These are phyloP conservation scores for Fraxinus excelsior DNA, from an alignment of 257 asterid genomes.

Conservation along the genomic window DNA sequence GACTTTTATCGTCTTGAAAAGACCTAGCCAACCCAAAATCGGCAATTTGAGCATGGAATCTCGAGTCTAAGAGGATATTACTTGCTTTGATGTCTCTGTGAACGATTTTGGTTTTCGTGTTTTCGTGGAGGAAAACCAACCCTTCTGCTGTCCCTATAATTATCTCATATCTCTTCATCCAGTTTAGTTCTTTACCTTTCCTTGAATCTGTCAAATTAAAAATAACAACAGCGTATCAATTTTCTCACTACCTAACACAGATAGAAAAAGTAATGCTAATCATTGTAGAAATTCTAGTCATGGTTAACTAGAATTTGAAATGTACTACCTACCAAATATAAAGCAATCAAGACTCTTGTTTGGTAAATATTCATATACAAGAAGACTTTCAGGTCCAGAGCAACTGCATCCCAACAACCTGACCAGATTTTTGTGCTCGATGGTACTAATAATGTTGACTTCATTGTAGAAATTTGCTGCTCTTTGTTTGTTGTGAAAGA, in stretches of 20 bases:
- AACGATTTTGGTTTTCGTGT: slow-evolving; percentile 61
- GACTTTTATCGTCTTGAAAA: slow-evolving; percentile 72
- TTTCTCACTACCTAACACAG: background rate
- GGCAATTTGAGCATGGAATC: slow-evolving; percentile 69
- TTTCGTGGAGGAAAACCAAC: slow-evolving; percentile 75
- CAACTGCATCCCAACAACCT: slow-evolving; percentile 89
- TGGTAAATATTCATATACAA: slow-evolving; percentile 71
- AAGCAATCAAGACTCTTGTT: slow-evolving; percentile 83
- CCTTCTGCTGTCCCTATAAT: slow-evolving; percentile 80
- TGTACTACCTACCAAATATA: slow-evolving; percentile 60
- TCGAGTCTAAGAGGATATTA: slow-evolving; percentile 65
- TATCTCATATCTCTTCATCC: slow-evolving; percentile 70
- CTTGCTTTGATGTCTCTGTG: slow-evolving; percentile 84
- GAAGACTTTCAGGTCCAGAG: slow-evolving; percentile 92
- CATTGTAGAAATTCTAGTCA: background rate
- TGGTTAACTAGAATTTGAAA: background rate
- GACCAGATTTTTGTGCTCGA: slow-evolving; percentile 88
- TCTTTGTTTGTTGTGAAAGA: slow-evolving; percentile 84
- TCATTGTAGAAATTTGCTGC: slow-evolving; percentile 92
- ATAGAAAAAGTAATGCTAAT: background rate
- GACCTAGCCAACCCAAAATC: slow-evolving; percentile 84
- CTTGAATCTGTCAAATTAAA: slow-evolving; percentile 49
- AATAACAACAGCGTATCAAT: background rate
- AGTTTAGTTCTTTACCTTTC: slow-evolving; percentile 60
- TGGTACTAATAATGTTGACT: slow-evolving; percentile 83